Evolutionary conservation across 2,329 filamentous ascomycete species (phyloP), one percentile per base, ranked within the genome.

Genomic region (Beauveria pseudobassiana): DNA sequence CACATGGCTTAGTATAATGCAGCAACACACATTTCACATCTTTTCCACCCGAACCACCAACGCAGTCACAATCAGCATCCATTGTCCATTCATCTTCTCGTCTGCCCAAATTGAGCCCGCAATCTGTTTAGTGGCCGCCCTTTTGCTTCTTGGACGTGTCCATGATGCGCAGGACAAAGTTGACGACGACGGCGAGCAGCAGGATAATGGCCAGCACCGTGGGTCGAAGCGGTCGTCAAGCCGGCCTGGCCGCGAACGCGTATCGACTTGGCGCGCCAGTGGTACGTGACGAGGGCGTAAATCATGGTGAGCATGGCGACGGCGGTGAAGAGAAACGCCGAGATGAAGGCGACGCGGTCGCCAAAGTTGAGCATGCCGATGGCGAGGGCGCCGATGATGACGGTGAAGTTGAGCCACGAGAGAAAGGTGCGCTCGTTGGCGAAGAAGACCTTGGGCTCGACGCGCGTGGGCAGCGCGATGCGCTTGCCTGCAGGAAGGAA

Each of bases 371-470:
- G 87, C 73, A 99, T 92, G 69, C 95, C 95, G 69, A 99, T 91
- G 67, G 95, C 93, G 56, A 99, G 87, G 66, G 95, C 95, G 72
- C 95, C 95, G 64, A 99, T 89, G 77, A 99, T 93, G 72, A 99
- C 93, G 75, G 93, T 96, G 82, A 98, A 98, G 84, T 99, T 99
- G 72, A 99, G 90, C 95, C 95, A 99, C 77, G 92, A 96, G 72
- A 99, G 87, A 76, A 99, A 99, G 65, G 95, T 99, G 66, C 95
- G 91, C 80, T 99, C 95, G 82, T 99, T 99, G 78, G 95, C 95
- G 82, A 99, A 99, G 86, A 98, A 99, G 81, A 99, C 95, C 79
- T 99, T 99, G 70, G 95, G 95, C 78, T 99, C 95, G 77, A 99
- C 93, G 68, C 95, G 92, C 64, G 93, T 97, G 62, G 95, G 95